Evolutionary conservation across 345 rosid genomes (phyloP).

Genomic region (Eucalyptus microcorys): DNA sequence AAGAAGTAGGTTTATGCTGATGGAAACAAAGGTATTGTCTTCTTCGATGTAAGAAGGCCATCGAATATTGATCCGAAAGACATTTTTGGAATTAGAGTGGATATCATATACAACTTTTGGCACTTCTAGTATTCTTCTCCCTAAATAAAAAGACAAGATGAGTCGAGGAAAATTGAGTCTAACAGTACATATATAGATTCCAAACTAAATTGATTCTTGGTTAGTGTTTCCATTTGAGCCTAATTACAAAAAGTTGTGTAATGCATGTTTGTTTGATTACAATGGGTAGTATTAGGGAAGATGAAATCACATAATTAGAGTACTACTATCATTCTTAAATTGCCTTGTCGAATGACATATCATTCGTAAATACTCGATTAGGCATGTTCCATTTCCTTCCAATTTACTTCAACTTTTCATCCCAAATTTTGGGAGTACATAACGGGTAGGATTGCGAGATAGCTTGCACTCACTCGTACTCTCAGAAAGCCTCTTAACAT

Average conservation of each 20-base stretch:
- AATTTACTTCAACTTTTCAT: neutral
- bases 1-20: neutral
- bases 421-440: neutral
- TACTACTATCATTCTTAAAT: neutral
- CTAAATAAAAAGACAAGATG: no score
- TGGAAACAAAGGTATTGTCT: neutral
- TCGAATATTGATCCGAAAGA: neutral
- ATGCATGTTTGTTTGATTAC: neutral
- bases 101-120: no score
- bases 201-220: no score
- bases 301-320: neutral
- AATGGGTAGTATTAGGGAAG: neutral
- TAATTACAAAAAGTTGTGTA: no score
- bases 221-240: no score
- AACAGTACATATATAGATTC: no score
- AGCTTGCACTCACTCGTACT: neutral
- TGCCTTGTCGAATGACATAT: neutral
- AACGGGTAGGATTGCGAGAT: neutral
- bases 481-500: neutral
- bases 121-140: no score
- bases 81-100: no score
- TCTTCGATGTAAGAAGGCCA: neutral
- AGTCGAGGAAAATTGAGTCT: no score
- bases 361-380: neutral
- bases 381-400: neutral